Base-by-base conservation (phyloP, 371 early-diverging fungal species). In the Mucor lusitanicus region DNA sequence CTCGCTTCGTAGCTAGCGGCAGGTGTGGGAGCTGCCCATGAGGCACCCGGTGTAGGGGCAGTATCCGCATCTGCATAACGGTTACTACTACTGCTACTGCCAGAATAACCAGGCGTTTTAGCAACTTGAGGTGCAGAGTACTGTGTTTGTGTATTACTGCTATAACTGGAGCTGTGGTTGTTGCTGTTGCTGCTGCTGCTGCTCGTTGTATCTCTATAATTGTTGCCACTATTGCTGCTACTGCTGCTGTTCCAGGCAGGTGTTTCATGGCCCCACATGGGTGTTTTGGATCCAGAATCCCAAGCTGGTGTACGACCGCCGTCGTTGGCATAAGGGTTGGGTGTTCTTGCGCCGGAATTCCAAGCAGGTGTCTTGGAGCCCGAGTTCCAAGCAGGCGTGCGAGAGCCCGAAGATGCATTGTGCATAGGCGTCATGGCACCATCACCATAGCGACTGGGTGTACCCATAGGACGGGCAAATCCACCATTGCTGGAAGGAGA, bases 341-440 rank as follows among this genome's bases (percentile, higher is more conserved):
- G 89, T 40, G 92, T 91, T 64, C 86, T 80, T 32, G 87, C 79
- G 30, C 90, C 90, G 44, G 88, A 82, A 61, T 88, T 88, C 92
- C 92, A 92, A 6, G 91, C 93, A 21, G 73, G 73, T 23, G 73
- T 73, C 25, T 73, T 73, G 3, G 73, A 73, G 27, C 90, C 90
- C 35, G 88, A 82, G 64, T 88, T 88, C 92, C 92, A 92, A 1
- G 91, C 93, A 9, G 94, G 94, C 12, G 95, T 92, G 21, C 90
- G 79, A 6, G 86, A 74, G 17, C 89, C 87, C 33, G 77, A 71
- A 9, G 63, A 46, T 1, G 85, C 80, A 77, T 76, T 75, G 71
- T 88, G 81, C 82, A 88, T 72, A 61, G 90, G 82, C 4, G 90
- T 82, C 81, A 80, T 82, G 32, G 78, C 80, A 57, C 87, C 85